A percentile compares a stretch with the other conserved stretches of the same genome.
Evolutionary conservation across 805 yeast species (phyloP).

Genomic region (Clavispora phyllophila): DNA sequence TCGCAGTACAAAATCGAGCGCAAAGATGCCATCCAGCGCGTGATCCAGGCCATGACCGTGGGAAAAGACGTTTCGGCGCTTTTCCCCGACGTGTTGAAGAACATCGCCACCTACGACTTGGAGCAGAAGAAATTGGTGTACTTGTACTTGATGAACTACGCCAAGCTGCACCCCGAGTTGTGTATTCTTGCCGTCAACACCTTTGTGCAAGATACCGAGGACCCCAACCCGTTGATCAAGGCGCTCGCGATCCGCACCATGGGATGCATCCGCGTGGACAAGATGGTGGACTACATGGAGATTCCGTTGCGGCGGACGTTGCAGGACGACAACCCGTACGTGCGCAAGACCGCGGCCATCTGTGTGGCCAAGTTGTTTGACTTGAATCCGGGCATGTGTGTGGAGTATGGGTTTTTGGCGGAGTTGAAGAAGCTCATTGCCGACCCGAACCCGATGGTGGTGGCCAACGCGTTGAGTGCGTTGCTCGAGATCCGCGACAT

Average conservation of each 20-base stretch:
- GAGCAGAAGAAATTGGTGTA: slow-evolving; percentile 96
- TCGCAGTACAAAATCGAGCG: slow-evolving; percentile 93
- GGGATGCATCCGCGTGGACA: slow-evolving; percentile 97
- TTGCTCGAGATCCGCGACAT: slow-evolving; percentile 75
- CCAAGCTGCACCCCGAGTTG: slow-evolving; percentile 92
- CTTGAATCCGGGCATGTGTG: slow-evolving; percentile 69
- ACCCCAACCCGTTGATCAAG: slow-evolving; percentile 92
- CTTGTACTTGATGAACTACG: slow-evolving; percentile 92
- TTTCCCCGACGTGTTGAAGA: slow-evolving; percentile 93
- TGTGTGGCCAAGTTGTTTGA: slow-evolving; percentile 95
- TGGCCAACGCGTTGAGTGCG: slow-evolving; percentile 88
- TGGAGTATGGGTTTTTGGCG: slow-evolving; percentile 81
- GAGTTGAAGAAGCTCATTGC: slow-evolving; percentile 61
- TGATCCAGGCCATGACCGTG: slow-evolving; percentile 96
- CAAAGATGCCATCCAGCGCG: slow-evolving; percentile 94
- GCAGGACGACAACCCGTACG: slow-evolving; percentile 93
- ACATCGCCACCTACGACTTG: slow-evolving; percentile 92
- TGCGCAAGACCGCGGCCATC: slow-evolving; percentile 94
- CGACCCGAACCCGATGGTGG: slow-evolving; percentile 95
- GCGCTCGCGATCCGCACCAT: slow-evolving; percentile 96
- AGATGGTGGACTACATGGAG: slow-evolving; percentile 91
- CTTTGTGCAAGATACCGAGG: slow-evolving; percentile 90
- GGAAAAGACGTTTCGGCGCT: slow-evolving; percentile 94
- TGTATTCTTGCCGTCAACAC: slow-evolving; percentile 96
- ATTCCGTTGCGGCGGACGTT: slow-evolving; percentile 82